These are phyloP conservation scores for Penicillium sp. DNA, from an alignment of 2,329 filamentous ascomycete species.

Conservation along the genomic window DNA sequence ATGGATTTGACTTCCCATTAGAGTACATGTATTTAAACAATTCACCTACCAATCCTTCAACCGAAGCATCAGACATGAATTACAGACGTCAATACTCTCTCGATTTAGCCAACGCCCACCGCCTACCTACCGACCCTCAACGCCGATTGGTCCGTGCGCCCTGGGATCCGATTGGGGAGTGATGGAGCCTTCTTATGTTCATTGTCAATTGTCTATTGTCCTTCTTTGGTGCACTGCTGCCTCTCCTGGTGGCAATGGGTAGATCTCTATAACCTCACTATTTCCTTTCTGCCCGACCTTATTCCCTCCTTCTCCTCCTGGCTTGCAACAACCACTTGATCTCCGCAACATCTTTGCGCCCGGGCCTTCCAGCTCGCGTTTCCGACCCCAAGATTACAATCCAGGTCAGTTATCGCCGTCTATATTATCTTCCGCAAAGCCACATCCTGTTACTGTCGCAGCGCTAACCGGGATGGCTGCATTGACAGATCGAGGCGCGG, in stretches of 20 bases:
- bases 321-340: conserved; percentile 4
- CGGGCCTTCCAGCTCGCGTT: neutral
- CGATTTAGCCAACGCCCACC: conserved; percentile 2
- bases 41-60: too few relatives aligned
- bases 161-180: conserved; percentile 5
- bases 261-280: conserved; percentile 7
- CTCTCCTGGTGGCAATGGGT: conserved; percentile 12
- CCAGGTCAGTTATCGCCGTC: neutral
- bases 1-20: too few relatives aligned
- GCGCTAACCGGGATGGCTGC: conserved; percentile 14
- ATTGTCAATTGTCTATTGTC: neutral
- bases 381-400: neutral
- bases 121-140: conserved; percentile 4
- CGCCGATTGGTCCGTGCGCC: conserved; percentile 9
- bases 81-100: too few relatives aligned
- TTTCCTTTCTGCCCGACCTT: conserved; percentile 10
- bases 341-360: conserved; percentile 13
- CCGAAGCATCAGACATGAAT: too few relatives aligned
- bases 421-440: neutral
- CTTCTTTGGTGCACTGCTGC: conserved; percentile 1
- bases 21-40: too few relatives aligned
- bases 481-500: conserved; percentile 15
- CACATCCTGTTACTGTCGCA: too few relatives aligned
- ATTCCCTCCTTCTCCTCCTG: conserved; percentile 10
- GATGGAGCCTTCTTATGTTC: neutral